phyloP scores from a whole-genome alignment of 768 basidiomycete genomes.

The Phanerochaete carnosa region DNA sequence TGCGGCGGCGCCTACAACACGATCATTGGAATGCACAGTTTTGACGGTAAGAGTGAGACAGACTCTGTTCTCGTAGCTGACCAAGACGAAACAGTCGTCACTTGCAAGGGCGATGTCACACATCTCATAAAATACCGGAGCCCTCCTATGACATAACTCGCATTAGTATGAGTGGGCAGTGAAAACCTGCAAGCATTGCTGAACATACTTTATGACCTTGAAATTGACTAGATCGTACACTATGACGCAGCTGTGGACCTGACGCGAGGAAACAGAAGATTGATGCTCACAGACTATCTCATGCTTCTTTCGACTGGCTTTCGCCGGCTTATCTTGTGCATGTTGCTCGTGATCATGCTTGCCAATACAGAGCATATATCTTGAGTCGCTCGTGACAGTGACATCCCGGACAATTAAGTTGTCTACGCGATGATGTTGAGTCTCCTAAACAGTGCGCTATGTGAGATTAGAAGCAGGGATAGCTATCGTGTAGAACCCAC shows the following conservation, averaged over 20 bases:
- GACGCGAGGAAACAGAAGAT: background rate
- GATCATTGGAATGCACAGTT: too few species aligned
- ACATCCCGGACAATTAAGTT: slow-evolving; percentile 1
- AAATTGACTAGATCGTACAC: slow-evolving; percentile 4
- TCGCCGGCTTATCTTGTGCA: background rate
- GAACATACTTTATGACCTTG: slow-evolving; percentile 4
- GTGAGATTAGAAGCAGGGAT: too few species aligned
- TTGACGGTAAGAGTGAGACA: background rate
- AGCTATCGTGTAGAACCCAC: background rate
- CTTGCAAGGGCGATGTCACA: slow-evolving; percentile 1
- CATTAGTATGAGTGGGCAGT: background rate
- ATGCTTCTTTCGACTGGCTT: background rate
- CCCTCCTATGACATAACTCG: background rate
- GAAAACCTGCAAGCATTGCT: background rate
- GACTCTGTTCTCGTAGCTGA: slow-evolving; percentile 7
- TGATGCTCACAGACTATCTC: background rate
- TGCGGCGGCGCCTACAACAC: slow-evolving; percentile 5
- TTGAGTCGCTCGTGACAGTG: background rate
- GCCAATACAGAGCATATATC: slow-evolving; percentile 6
- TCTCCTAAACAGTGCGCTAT: background rate
- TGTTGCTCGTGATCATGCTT: background rate
- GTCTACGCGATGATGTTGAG: background rate
- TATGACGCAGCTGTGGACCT: background rate
- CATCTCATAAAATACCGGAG: slow-evolving; percentile 3
- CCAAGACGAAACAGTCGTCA: background rate